Base-by-base conservation (phyloP, 2,329 filamentous ascomycete genomes). In the Sporothrix sp. region DNA sequence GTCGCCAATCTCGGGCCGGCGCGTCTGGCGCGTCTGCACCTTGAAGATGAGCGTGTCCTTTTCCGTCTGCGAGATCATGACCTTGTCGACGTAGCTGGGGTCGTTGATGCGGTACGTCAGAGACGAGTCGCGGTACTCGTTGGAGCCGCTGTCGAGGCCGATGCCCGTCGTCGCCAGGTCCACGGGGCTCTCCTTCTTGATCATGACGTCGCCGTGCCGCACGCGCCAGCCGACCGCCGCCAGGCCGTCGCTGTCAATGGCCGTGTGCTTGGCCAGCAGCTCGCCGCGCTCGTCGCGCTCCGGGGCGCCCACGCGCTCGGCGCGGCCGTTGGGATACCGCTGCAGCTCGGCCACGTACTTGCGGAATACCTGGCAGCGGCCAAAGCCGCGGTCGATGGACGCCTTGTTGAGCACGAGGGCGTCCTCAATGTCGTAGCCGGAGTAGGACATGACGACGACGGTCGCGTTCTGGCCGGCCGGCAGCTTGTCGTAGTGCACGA, bases 391-490 rank as follows among this genome's bases (percentile, higher is more conserved):
- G 61, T 98, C 94, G 52, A 89, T 84, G 0, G 90, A 96, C 9
- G 89, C 90, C 71, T 96, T 97, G 72, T 98, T 98, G 54, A 98
- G 67, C 2, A 98, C 91, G 16, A 98, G 75, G 9, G 93, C 93
- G 74, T 98, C 93, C 73, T 98, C 93, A 59, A 98, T 98, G 80
- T 98, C 93, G 68, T 98, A 98, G 21, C 93, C 93, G 10, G 91
- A 97, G 68, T 93, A 98, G 44, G 90, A 97, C 93, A 98, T 98
- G 69, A 98, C 93, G 6, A 95, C 93, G 23, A 98, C 93, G 1
- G 87, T 95, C 4, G 93, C 94, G 55, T 96, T 97, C 63, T 98
- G 93, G 0, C 93, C 93, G 5, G 93, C 93, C 0, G 93, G 93
- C 13, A 98, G 81, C 64, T 96, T 95, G 68, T 98, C 93, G 63